These are phyloP conservation scores for Hymenoscyphus occultus DNA, from an alignment of 2,329 filamentous ascomycete genomes.

Conservation along the genomic window DNA sequence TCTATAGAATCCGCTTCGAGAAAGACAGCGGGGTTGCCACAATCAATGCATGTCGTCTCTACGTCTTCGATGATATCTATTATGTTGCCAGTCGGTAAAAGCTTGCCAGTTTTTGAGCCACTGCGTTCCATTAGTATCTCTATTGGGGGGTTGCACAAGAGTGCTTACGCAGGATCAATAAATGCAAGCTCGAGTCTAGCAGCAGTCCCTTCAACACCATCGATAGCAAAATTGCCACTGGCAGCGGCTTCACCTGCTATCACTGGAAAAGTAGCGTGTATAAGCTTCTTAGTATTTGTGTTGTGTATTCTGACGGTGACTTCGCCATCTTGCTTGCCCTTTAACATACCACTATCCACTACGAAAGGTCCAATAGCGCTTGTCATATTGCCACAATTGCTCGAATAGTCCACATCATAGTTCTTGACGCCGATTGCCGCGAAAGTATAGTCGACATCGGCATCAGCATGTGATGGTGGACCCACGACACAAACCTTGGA, in stretches of 20 bases:
- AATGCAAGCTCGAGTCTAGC: slow-evolving; percentile 60
- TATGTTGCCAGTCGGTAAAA: slow-evolving; percentile 56
- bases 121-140: slow-evolving; percentile 14
- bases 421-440: slow-evolving; percentile 64
- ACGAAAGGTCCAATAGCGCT: slow-evolving; percentile 65
- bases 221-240: slow-evolving; percentile 56
- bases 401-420: slow-evolving; percentile 59
- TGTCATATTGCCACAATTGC: slow-evolving; percentile 76
- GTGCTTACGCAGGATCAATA: slow-evolving; percentile 48
- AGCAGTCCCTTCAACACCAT: slow-evolving; percentile 59
- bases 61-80: slow-evolving; percentile 51
- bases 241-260: slow-evolving; percentile 46
- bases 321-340: slow-evolving; percentile 20
- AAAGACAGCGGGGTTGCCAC: slow-evolving; percentile 63
- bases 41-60: slow-evolving; percentile 57
- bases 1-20: slow-evolving; percentile 52
- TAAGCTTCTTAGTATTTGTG: slow-evolving; percentile 67
- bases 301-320: slow-evolving; percentile 61
- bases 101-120: slow-evolving; percentile 60
- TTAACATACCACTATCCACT: slow-evolving; percentile 50
- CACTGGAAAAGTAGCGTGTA: slow-evolving; percentile 56
- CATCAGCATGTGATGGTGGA: slow-evolving; percentile 45
- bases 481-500: slow-evolving; percentile 70
- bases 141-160: not conserved
- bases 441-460: slow-evolving; percentile 70